Base-by-base conservation (phyloP, 2,329 filamentous ascomycete genomes). In the Zymoseptoria ardabiliae region DNA sequence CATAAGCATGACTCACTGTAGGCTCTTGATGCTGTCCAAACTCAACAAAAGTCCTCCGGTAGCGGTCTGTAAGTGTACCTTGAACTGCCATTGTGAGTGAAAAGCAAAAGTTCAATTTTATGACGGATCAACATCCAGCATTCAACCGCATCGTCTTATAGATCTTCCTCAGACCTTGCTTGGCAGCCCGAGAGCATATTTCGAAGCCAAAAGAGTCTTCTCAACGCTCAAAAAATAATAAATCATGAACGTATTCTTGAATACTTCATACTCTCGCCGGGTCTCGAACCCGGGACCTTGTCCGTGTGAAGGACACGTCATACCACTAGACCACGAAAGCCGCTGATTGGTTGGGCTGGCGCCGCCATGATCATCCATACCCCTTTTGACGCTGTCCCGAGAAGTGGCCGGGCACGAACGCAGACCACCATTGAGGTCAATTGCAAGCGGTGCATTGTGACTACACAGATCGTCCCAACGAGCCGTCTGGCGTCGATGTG, bases 221-320 rank as follows among this genome's bases (percentile, higher is more conserved):
- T 9, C 2, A 9, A 35, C 28, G 48, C 2, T n/a, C 51, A 11
- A 54, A 25, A 53, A 53, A 25, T 5, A 11, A 53, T 53, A 6
- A 2, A 6, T 19, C 51, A n/a, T 19, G 23, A 53, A 23, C n/a
- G 22, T 8, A 53, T 53, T 19, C 19, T 10, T 22, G 21, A 19
- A 53, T 30, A 19, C 10, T 13, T 22, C 25, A 30, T 58, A 58
- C 52, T 58, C 58, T 51, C 59, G 54, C 66, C 57, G 67, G 63
- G 67, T 63, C 59, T 69, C 67, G 67, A 69, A 69, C 67, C 62
- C 67, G 57, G 65, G 67, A 67, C 65, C 67, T 69, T 57, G 57
- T 66, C 62, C 62, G 68, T 67, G 65, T 67, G 65, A 67, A 62
- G 58, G 62, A 63, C 55, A 58, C 60, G 64, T 67, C 63, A 67